A percentile compares a stretch with the other conserved stretches of the same genome.
Conservation (phyloP, 2,329 filamentous ascomycete genomes). For the Chaetomiaceae sp. region DNA sequence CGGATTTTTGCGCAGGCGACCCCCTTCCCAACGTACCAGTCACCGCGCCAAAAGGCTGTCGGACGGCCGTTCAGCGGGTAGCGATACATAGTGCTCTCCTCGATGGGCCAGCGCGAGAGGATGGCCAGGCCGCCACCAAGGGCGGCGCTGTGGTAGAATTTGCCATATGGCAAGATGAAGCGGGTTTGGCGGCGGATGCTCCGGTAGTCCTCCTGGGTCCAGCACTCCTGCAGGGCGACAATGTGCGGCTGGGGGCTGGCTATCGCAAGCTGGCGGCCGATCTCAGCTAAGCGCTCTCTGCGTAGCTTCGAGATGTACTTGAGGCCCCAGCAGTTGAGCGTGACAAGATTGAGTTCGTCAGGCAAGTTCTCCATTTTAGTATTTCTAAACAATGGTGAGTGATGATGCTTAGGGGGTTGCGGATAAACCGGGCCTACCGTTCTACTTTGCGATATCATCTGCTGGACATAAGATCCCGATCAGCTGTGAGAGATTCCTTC, state of each 20-base stretch:
- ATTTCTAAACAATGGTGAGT: not conserved
- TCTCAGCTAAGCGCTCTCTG: conserved; percentile 72
- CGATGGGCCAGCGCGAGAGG: conserved; percentile 86
- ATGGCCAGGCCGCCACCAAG: conserved; percentile 89
- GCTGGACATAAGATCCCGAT: conserved; percentile 4
- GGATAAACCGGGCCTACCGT: not conserved
- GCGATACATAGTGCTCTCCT: conserved; percentile 77
- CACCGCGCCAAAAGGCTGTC: conserved; percentile 87
- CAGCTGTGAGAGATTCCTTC: too few relatives aligned
- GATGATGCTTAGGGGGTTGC: not conserved
- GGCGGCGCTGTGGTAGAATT: conserved; percentile 86
- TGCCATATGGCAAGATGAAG: conserved; percentile 77
- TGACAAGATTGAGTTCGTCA: conserved; percentile 69
- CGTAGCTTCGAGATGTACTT: conserved; percentile 79
- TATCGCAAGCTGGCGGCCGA: conserved; percentile 72
- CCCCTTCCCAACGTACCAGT: conserved; percentile 96
- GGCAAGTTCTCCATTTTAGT: conserved; percentile 34
- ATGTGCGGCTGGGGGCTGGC: conserved; percentile 70
- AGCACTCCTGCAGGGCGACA: conserved; percentile 93
- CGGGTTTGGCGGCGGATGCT: conserved; percentile 70
- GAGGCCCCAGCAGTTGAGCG: conserved; percentile 95
- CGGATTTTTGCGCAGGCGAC: conserved; percentile 78
- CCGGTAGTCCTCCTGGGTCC: conserved; percentile 79
- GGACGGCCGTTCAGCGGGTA: conserved; percentile 93
- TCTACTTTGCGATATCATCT: not conserved